Evolutionary conservation across 306 rosid species (phyloP).

Genomic region (Glycine tomentella): DNA sequence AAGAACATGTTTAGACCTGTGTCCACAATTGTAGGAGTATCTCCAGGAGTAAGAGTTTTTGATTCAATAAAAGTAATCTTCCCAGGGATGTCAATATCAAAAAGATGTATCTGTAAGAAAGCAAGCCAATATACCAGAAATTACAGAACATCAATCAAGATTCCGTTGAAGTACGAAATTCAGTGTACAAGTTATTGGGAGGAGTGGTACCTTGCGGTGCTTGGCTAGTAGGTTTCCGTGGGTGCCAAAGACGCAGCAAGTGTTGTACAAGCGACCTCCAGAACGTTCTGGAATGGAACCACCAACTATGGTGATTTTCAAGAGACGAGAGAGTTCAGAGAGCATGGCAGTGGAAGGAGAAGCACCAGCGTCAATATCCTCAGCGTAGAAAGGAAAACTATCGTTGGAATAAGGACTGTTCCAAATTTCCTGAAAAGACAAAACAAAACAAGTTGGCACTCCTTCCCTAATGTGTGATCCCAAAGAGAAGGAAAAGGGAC

Average conservation of each 20-base stretch:
- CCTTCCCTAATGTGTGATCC: too few species aligned
- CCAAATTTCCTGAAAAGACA: conserved; percentile 83
- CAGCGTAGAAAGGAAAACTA: conserved; percentile 82
- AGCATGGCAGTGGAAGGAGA: conserved; percentile 98
- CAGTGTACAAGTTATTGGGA: not conserved
- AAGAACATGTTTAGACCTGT: conserved; percentile 73
- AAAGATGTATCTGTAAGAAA: conserved; percentile 80
- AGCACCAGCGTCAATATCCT: conserved; percentile 89
- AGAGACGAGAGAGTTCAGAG: conserved; percentile 68
- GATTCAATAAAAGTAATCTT: conserved; percentile 94
- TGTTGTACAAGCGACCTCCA: conserved; percentile 72
- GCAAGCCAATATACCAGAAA: conserved; percentile 25
- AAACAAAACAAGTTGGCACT: not conserved
- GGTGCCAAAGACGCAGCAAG: conserved; percentile 87
- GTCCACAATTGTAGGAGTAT: conserved; percentile 90
- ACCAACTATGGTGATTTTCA: conserved; percentile 86
- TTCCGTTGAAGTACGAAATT: not conserved
- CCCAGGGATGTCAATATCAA: conserved; percentile 95
- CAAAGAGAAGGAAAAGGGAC: too few species aligned
- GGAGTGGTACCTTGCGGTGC: conserved; percentile 78
- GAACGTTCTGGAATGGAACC: conserved; percentile 94
- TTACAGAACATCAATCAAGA: not conserved
- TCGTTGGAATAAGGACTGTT: conserved; percentile 91
- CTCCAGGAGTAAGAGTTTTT: conserved; percentile 89
- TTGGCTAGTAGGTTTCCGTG: conserved; percentile 83